Evolutionary conservation across 2,329 filamentous ascomycete genomes (phyloP).

Genomic region (Alternaria longipes): DNA sequence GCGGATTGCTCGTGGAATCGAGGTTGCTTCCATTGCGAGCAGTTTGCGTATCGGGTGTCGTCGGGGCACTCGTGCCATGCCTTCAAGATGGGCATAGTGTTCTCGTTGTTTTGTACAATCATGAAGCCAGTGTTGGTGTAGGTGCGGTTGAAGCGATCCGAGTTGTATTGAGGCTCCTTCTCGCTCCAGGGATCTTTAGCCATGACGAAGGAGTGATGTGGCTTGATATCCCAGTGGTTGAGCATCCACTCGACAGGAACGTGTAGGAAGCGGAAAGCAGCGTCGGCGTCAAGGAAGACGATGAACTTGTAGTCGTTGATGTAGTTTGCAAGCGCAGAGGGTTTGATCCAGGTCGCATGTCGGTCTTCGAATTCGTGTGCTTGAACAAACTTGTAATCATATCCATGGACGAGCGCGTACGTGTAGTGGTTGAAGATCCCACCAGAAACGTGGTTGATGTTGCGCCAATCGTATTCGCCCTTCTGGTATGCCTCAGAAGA

Average conservation of each 20-base stretch:
- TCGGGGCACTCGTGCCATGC: slow-evolving; percentile 58
- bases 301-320: slow-evolving; percentile 56
- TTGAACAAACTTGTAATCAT: slow-evolving; percentile 60
- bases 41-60: slow-evolving; percentile 46
- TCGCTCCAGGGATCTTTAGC: slow-evolving; percentile 55
- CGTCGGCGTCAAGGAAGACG: slow-evolving; percentile 61
- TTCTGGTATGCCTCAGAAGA: slow-evolving; percentile 44
- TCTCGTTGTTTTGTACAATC: slow-evolving; percentile 61
- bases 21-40: slow-evolving; percentile 51
- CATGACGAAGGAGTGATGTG: slow-evolving; percentile 56
- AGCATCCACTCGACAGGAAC: slow-evolving; percentile 62
- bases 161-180: slow-evolving; percentile 50
- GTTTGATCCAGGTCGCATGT: slow-evolving; percentile 60
- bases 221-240: slow-evolving; percentile 59
- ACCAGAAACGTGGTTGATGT: slow-evolving; percentile 48
- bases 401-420: slow-evolving; percentile 58
- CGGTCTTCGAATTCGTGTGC: slow-evolving; percentile 53
- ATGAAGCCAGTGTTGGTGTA: slow-evolving; percentile 65
- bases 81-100: slow-evolving; percentile 60
- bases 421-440: slow-evolving; percentile 52
- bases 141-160: slow-evolving; percentile 54
- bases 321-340: slow-evolving; percentile 48
- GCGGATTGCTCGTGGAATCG: slow-evolving; percentile 53
- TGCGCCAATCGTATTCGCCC: slow-evolving; percentile 49
- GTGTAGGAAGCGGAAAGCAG: slow-evolving; percentile 57